These are phyloP conservation scores for Xylaria palmicola DNA, from an alignment of 495 filamentous ascomycete genomes.

Conservation along the genomic window DNA sequence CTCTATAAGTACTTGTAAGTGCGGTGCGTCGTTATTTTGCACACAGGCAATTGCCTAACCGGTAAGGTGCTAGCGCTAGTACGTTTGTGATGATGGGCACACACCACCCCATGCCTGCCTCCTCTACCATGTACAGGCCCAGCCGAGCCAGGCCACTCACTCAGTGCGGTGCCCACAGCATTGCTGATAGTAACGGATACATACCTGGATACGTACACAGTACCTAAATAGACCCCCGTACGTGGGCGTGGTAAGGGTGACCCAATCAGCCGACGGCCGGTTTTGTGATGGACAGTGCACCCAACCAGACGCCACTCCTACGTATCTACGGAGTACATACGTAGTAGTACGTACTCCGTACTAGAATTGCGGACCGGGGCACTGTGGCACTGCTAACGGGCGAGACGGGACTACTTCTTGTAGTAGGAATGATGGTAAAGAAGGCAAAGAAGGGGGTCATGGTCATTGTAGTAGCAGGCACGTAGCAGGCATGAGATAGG, in stretches of 20 bases:
- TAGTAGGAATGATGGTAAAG: background rate
- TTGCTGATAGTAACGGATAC: no score
- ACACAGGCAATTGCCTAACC: background rate
- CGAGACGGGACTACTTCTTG: no score
- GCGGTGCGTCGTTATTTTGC: no score
- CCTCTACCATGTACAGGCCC: background rate
- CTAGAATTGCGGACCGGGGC: no score
- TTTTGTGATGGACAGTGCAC: background rate
- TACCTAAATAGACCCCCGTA: no score
- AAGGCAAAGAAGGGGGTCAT: background rate
- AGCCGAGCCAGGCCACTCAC: background rate
- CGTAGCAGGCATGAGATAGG: background rate
- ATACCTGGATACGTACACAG: no score
- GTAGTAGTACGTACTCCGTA: no score
- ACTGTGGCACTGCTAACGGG: no score
- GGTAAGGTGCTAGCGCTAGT: background rate
- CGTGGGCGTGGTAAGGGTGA: no score
- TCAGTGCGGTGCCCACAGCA: no score
- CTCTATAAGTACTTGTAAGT: no score
- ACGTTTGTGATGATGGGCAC: constrained; percentile 7
- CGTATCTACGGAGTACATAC: background rate
- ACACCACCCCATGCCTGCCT: background rate
- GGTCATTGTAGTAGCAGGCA: background rate
- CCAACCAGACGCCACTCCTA: constrained; percentile 1
- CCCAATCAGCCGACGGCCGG: constrained; percentile 5